Evolutionary conservation across 495 filamentous ascomycete species (phyloP), one percentile per base, ranked within the genome.

Genomic region (Hamigera avellanea): DNA sequence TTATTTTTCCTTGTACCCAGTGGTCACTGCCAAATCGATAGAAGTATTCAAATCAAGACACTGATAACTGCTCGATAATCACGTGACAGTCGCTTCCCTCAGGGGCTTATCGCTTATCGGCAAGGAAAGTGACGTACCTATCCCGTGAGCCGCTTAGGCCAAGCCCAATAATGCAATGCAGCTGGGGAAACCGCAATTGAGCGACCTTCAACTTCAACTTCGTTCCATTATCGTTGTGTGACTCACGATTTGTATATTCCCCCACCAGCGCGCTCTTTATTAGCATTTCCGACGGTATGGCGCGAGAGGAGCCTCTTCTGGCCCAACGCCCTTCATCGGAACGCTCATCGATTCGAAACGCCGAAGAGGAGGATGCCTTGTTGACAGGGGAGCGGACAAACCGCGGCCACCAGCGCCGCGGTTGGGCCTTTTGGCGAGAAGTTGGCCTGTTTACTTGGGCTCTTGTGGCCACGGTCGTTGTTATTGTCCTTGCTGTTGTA

Each of bases 391-490:
- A 69, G 36, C 68, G 56, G 1, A 66, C 56, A 14, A 51, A 36
- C 35, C 62, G 58, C 17, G 7, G 7, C 32, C 14, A 19, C 8
- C 3, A 33, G 14, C 50, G 40, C 44, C 52, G 62, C 37, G 54
- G 57, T 40, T 67, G 71, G 67, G 42, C 53, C 7, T 68, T 70
- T 43, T 84, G 80, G 79, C 59, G 70, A 35, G 73, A 93, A 45
- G 53, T 86, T 33, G 76, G 80, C 3, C 56, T 94, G 26, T 87
- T 95, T 44, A 59, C 72, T 16, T 98, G 91, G 89, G 89, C 89
- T 12, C 46, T 93, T 10, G 51, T 91, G n/a, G 93, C 89, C 5
- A 95, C 89, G 0, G 72, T 80, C 14, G 72, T 69, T 17, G 78
- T 88, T 6, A 72, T 91, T 33, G 66, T 89, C 12, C 66, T 89